Base-by-base conservation (phyloP, 176 grass and related monocot species). In the Cenchrus purpureus region DNA sequence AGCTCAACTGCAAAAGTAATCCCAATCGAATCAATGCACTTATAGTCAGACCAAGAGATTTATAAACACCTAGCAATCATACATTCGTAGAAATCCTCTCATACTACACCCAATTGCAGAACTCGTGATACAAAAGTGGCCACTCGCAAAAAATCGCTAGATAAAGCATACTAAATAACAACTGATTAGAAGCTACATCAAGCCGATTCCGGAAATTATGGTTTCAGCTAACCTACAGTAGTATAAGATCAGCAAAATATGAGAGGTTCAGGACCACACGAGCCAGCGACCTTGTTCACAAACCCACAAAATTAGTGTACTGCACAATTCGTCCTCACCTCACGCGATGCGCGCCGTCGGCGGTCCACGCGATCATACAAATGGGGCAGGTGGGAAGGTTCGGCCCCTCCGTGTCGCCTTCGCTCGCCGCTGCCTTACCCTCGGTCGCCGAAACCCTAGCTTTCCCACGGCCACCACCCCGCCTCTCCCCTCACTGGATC, bases 341-440 rank as follows among this genome's bases (percentile, higher is more conserved):
- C 71, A 99, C 97, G 62, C 97, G 93, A 77, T 99, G 93, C 54
- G 64, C n/a, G 10, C 93, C 91, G 2, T 99, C 93, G 49, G 91
- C 85, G 16, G 89, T 84, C 97, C 97, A 99, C 58, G 65, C 40
- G 32, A 76, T 71, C 87, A 92, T 92, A 80, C 97, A 99, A 22
- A 99, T 73, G 53, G 97, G 84, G 74, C 97, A 99, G 86, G 63
- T 86, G 64, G 90, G 91, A 45, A 87, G 48, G 53, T 4, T n/a
- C 17, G 53, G 84, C 42, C 53, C 66, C 60, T 94, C 78, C 54
- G 40, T 68, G 74, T 78, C 84, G 6, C 14, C 81, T 45, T 9
- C 58, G 31, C 22, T 64, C 37, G 25, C 80, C 71, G 10, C 29
- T 53, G 65, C 40, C 15, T n/a, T 19, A 49, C 68, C 69, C 82